Conservation (phyloP, 2,329 filamentous ascomycete genomes). For the Ambrosiella cleistominuta region DNA sequence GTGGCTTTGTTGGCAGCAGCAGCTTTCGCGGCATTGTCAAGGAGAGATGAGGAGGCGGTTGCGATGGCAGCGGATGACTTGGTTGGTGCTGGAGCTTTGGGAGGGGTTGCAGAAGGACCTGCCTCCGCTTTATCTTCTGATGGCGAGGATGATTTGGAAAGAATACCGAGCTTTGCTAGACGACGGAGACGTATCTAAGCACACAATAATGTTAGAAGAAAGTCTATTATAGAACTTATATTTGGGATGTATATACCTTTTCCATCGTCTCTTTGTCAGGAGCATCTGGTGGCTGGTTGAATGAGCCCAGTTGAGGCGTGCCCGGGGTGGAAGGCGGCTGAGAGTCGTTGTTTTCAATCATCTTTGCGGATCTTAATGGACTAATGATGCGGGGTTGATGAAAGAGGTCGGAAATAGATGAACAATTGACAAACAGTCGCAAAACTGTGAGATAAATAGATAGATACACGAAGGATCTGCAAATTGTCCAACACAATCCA, state of each 20-base stretch:
- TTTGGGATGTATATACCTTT: slow-evolving; percentile 23
- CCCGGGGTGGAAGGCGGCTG: slow-evolving; percentile 1
- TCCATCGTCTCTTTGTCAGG: slow-evolving; percentile 43
- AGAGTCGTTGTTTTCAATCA: slow-evolving; percentile 5
- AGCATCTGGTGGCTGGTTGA: slow-evolving; percentile 24
- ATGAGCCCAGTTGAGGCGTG: background rate
- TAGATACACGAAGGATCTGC: too few species aligned
- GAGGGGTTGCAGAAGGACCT: slow-evolving; percentile 17
- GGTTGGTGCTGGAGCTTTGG: background rate
- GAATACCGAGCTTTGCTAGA: slow-evolving; percentile 31
- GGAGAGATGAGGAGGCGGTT: slow-evolving; percentile 6
- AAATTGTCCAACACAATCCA: too few species aligned
- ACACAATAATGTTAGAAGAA: slow-evolving; percentile 6
- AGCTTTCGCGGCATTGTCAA: background rate
- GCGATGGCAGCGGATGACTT: slow-evolving; percentile 4
- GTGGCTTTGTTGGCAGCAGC: background rate
- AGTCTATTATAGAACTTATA: background rate
- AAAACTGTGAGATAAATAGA: too few species aligned
- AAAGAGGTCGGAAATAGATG: too few species aligned
- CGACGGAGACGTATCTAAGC: slow-evolving; percentile 30
- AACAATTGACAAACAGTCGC: too few species aligned
- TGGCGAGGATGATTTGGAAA: slow-evolving; percentile 17
- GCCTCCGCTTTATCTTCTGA: slow-evolving; percentile 19
- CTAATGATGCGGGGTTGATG: too few species aligned
- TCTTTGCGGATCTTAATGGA: background rate